Percentiles rank a stretch among this genome's conserved stretches.
phyloP scores from a whole-genome alignment of 129 eudicot species.

The Helichrysum umbraculigerum region DNA sequence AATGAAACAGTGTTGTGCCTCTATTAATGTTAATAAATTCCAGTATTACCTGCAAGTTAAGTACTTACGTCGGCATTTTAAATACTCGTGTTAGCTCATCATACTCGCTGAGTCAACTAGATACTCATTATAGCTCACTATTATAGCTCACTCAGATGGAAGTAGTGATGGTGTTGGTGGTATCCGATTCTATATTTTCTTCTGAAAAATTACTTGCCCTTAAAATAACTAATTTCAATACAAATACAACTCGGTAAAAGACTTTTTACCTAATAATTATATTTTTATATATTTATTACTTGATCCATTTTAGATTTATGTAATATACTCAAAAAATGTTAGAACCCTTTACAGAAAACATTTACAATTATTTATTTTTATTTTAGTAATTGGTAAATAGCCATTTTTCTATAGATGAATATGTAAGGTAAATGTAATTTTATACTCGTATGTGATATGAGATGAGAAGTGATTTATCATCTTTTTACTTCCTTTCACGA shows the following conservation, averaged over 20 bases:
- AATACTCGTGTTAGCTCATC: neutral
- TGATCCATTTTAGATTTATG: no score
- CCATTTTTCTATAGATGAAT: no score
- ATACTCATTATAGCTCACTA: neutral
- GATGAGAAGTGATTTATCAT: no score
- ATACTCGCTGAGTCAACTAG: neutral
- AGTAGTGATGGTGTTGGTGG: neutral
- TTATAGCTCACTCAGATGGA: neutral
- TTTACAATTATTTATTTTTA: no score
- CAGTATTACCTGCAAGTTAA: conserved; percentile 1
- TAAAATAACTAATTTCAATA: neutral
- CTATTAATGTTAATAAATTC: neutral
- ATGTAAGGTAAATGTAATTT: no score
- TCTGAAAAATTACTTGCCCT: no score
- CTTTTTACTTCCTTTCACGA: no score
- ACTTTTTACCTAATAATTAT: neutral
- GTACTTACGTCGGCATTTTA: neutral
- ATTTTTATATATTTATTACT: no score
- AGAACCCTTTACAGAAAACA: no score
- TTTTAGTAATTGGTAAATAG: no score
- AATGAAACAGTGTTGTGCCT: neutral
- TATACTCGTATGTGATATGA: no score
- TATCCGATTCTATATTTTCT: conserved; percentile 2
- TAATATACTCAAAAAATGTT: no score
- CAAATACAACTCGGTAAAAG: neutral